Conservation (phyloP, 2,329 filamentous ascomycete genomes). For the Tolypocladium ovalisporum region DNA sequence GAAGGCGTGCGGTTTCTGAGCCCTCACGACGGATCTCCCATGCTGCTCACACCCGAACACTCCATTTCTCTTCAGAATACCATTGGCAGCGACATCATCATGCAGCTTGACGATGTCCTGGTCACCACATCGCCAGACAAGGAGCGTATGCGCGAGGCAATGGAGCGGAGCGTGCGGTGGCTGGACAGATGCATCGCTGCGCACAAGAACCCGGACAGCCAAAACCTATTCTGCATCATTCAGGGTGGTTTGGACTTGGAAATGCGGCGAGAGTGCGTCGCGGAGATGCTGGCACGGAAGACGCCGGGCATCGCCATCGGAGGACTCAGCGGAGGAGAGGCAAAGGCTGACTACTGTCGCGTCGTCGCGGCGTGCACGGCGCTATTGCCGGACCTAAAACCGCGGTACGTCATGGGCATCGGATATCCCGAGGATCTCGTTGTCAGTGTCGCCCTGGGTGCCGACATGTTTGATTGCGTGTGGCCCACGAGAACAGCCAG, state of each 20-base stretch:
- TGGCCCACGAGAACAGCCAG: constrained; percentile 95
- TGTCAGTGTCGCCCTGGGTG: constrained; percentile 84
- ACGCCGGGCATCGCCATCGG: constrained; percentile 97
- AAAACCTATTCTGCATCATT: constrained; percentile 98
- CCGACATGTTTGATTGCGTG: constrained; percentile 99
- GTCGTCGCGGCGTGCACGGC: constrained; percentile 81
- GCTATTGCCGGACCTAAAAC: constrained; percentile 78
- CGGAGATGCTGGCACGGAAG: constrained; percentile 77
- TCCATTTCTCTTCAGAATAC: constrained; percentile 93
- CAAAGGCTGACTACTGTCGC: constrained; percentile 82
- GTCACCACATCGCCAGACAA: constrained; percentile 89
- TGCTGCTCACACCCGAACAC: constrained; percentile 96
- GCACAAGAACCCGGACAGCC: constrained; percentile 69
- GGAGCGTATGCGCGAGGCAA: constrained; percentile 82
- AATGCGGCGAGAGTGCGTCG: constrained; percentile 72
- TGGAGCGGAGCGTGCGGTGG: constrained; percentile 91
- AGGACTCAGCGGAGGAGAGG: constrained; percentile 87
- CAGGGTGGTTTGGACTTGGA: constrained; percentile 88
- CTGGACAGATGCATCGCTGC: constrained; percentile 88
- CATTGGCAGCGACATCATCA: constrained; percentile 97
- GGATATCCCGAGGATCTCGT: constrained; percentile 94
- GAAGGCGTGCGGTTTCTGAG: constrained; percentile 93
- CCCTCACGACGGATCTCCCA: constrained; percentile 87
- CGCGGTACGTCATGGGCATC: constrained; percentile 98
- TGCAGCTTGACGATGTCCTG: constrained; percentile 98